Base-by-base conservation (phyloP, 2,329 filamentous ascomycete species). In the Pyrenochaeta sp. region DNA sequence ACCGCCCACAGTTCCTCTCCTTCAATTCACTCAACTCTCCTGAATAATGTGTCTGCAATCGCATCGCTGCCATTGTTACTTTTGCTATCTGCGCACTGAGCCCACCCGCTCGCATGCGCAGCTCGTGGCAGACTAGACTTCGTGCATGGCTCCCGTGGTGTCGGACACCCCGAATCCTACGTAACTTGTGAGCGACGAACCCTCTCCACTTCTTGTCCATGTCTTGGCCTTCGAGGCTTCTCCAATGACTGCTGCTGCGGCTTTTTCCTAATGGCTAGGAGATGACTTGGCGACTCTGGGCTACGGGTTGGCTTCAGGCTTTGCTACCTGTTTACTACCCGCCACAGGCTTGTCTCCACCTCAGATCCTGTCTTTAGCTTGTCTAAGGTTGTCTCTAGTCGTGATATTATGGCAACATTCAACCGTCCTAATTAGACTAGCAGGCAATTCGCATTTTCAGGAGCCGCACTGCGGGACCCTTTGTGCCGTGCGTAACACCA, bases 221-320 rank as follows among this genome's bases (percentile, higher is more conserved):
- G 38, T 52, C 63, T 68, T 68, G 61, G 61, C 62, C 43, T 24
- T 11, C 19, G 24, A 23, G 32, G 27, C 29, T 51, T 55, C 53
- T 60, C 65, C 61, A 68, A 67, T 65, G 39, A 51, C 39, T 27
- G 42, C 29, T 17, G n/a, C 23, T 45, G 41, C 24, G 26, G 28
- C 21, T 21, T 28, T 28, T 22, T 55, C 38, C 43, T 42, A 37
- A 48, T 46, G 49, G 49, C 44, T 37, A 29, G 35, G 22, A 35
- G 28, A 29, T 20, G 30, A 29, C 62, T 69, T 69, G 67, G 65
- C 65, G 44, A 40, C 29, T 48, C 64, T 65, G 38, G 61, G 61
- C 56, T 44, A 41, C 50, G 51, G 40, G 48, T 51, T 57, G 49
- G 60, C 53, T 46, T 41, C 34, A 54, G 41, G 53, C 53, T 63